phyloP scores from a whole-genome alignment of 305 asterid species.

The Salvia sclarea region DNA sequence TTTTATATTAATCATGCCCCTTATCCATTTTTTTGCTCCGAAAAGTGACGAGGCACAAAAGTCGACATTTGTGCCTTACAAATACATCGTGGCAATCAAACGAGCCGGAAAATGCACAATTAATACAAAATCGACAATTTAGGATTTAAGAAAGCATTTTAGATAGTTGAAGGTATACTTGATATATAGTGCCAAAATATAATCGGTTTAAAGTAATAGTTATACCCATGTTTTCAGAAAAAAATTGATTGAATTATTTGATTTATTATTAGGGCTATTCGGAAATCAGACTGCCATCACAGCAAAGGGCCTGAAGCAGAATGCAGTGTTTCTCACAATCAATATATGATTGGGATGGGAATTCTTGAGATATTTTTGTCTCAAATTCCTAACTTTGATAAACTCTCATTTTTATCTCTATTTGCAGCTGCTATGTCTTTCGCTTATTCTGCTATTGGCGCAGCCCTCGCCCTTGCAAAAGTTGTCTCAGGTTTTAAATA shows the following conservation, averaged over 20 bases:
- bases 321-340: conserved; percentile 53
- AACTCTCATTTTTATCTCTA: conserved; percentile 51
- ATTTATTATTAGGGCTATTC: conserved; percentile 46
- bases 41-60: no score
- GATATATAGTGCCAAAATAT: no score
- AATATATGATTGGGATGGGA: conserved; percentile 65
- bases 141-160: no score
- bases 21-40: no score
- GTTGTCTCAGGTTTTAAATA: conserved; percentile 42
- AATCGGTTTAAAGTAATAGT: no score
- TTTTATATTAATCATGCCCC: no score
- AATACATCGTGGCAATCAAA: no score
- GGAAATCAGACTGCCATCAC: conserved; percentile 58
- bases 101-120: no score
- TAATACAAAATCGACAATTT: no score
- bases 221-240: no score
- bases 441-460: conserved; percentile 56
- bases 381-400: conserved; percentile 68
- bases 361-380: conserved; percentile 55
- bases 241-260: background rate
- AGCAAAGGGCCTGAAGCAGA: conserved; percentile 39
- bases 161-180: no score
- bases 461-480: conserved; percentile 58
- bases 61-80: no score
- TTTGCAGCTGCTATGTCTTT: conserved; percentile 72